phyloP scores from a whole-genome alignment of 371 early-diverging fungal genomes.

The Nematocida displodere region DNA sequence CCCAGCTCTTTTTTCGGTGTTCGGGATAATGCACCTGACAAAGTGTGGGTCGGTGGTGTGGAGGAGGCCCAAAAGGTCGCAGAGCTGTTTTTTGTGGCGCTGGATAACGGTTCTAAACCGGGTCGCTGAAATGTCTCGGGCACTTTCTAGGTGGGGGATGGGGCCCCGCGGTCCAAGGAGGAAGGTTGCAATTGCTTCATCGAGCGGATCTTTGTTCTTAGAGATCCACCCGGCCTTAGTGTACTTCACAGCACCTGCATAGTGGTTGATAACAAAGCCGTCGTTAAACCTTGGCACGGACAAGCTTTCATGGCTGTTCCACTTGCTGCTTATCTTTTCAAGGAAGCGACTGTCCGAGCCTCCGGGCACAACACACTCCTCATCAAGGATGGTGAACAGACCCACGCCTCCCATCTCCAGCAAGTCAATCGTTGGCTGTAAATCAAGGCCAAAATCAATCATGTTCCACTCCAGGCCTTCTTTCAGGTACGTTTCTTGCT shows the following conservation, averaged over 20 bases:
- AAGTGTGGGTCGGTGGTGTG: slow-evolving; percentile 90
- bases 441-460: slow-evolving; percentile 95
- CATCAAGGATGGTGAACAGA: slow-evolving; percentile 89
- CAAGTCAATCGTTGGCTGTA: slow-evolving; percentile 93
- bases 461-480: slow-evolving; percentile 96
- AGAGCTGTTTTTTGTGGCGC: slow-evolving; percentile 86
- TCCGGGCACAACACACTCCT: slow-evolving; percentile 96
- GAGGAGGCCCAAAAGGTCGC: slow-evolving; percentile 77
- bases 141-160: neutral
- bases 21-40: slow-evolving; percentile 97
- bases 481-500: slow-evolving; percentile 90
- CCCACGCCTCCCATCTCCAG: slow-evolving; percentile 91
- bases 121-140: slow-evolving; percentile 66
- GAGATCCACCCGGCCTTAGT: slow-evolving; percentile 86
- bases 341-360: slow-evolving; percentile 89
- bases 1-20: slow-evolving; percentile 79
- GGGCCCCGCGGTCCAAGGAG: slow-evolving; percentile 28
- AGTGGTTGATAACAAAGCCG: slow-evolving; percentile 86
- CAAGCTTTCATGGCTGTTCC: slow-evolving; percentile 47
- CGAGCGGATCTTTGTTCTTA: slow-evolving; percentile 97
- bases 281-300: slow-evolving; percentile 73
- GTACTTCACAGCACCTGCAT: slow-evolving; percentile 94
- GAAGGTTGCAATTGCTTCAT: slow-evolving; percentile 77
- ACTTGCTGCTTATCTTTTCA: slow-evolving; percentile 72
- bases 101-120: slow-evolving; percentile 78